Evolutionary conservation across 2,329 filamentous ascomycete genomes (phyloP), one percentile per base, ranked within the genome.

Genomic region (Aureobasidium pullulans): DNA sequence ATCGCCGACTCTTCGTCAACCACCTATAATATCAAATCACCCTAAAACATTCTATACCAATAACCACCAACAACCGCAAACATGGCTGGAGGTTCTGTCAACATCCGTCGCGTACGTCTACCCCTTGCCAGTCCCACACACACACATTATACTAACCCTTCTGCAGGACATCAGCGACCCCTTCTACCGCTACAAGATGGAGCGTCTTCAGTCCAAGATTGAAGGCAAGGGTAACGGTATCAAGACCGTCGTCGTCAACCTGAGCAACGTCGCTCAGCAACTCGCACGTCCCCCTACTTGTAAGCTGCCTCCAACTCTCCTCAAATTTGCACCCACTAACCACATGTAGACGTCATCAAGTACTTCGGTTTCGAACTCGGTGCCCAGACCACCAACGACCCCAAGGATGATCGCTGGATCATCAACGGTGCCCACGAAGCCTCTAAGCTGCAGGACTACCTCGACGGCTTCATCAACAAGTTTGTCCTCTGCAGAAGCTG

Each of bases 161-260:
- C 61, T 42, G 28, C 64, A 74, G 72, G 93, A 97, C 88, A 88
- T 96, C 81, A 88, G 87, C 82, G 94, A 99, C 80, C 88, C 88
- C 79, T 99, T 96, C 86, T 99, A 99, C 81, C 94, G 94, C 77
- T 99, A 99, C 87, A 99, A 99, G 86, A 99, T 99, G 94, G 94
- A 97, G 81, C 88, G 86, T 70, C 81, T 99, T 74, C 90, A 96
- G 82, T 96, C 94, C 76, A 99, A 99, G 84, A 95, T 99, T 70
- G 94, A 99, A 80, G 94, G 94, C 79, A 99, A 99, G 79, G 94
- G 94, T 68, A 99, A 99, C 80, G 94, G 94, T 73, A 99, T 99
- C 85, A 99, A 99, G 83, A 99, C 76, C 69, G 94, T 99, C 71
- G 87, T 99, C 69, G 90, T 96, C 83, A 99, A 99, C 78, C 79